Conservation (phyloP, 306 rosid species). For the Benincasa hispida region DNA sequence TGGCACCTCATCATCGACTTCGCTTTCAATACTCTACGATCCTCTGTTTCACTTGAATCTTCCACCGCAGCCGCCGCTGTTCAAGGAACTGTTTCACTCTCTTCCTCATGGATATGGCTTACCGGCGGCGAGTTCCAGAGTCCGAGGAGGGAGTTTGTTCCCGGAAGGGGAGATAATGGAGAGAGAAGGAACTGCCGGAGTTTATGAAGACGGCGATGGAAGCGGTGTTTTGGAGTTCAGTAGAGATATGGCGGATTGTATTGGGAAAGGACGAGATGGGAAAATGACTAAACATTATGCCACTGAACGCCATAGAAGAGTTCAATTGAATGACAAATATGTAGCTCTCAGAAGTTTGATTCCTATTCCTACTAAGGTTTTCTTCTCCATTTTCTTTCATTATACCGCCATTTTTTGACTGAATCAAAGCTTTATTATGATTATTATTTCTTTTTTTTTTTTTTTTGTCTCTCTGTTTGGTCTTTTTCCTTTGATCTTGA, state of each 20-base stretch:
- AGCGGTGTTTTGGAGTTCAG: constrained; percentile 63
- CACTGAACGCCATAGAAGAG: constrained; percentile 51
- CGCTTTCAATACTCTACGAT: constrained; percentile 16
- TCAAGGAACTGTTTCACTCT: constrained; percentile 56
- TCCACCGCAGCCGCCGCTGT: constrained; percentile 79
- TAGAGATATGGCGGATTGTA: constrained; percentile 25
- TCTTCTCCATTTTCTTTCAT: background rate
- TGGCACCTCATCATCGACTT: background rate
- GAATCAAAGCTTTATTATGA: background rate
- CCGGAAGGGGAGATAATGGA: constrained; percentile 39
- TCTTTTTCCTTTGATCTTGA: background rate
- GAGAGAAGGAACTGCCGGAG: constrained; percentile 32
- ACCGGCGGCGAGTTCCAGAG: constrained; percentile 28
- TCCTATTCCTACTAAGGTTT: constrained; percentile 61
- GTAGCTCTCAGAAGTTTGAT: constrained; percentile 31
- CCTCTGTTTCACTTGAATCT: constrained; percentile 70
- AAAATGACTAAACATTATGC: constrained; percentile 34
- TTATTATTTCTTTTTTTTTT: too few relatives aligned
- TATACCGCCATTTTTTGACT: background rate
- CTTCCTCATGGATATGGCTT: constrained; percentile 58
- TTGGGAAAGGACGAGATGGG: constrained; percentile 32
- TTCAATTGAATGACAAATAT: constrained; percentile 36
- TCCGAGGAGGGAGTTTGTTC: constrained; percentile 29
- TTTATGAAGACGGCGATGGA: constrained; percentile 37
- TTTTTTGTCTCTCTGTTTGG: too few relatives aligned